phyloP scores from a whole-genome alignment of 192 early-diverging fungal genomes.

The Gaertneriomyces semiglobifer region DNA sequence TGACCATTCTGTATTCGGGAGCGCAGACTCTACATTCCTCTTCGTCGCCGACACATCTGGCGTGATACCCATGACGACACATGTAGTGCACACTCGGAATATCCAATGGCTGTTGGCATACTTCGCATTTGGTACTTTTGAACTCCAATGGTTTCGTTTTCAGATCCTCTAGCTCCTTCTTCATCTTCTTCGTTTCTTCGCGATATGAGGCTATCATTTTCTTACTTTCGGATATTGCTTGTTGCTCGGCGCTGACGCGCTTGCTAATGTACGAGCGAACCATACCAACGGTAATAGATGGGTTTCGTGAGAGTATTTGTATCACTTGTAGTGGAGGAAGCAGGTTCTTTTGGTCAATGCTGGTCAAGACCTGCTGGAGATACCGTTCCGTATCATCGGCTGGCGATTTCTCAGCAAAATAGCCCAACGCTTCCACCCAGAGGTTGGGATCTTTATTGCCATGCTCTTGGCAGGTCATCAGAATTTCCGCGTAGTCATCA shows the following conservation, averaged over 20 bases:
- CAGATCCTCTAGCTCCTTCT: conserved; percentile 79
- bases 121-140: conserved; percentile 46
- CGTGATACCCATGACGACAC: conserved; percentile 92
- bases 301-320: conserved; percentile 74
- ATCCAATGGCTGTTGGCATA: conserved; percentile 61
- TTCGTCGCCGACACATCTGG: conserved; percentile 51
- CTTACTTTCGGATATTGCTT: conserved; percentile 59
- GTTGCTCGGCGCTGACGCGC: conserved; percentile 69
- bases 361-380: conserved; percentile 58
- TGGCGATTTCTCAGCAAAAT: conserved; percentile 39
- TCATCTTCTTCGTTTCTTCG: conserved; percentile 73
- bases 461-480: conserved; percentile 46
- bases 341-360: conserved; percentile 81
- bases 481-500: conserved; percentile 37
- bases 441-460: conserved; percentile 43
- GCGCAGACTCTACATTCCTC: conserved; percentile 62
- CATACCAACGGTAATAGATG: conserved; percentile 82
- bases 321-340: conserved; percentile 88
- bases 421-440: conserved; percentile 47
- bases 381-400: conserved; percentile 9
- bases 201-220: conserved; percentile 71
- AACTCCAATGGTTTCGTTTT: conserved; percentile 55
- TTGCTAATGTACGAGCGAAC: conserved; percentile 79
- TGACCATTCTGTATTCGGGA: conserved; percentile 76
- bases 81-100: conserved; percentile 90